phyloP scores from a whole-genome alignment of 495 filamentous ascomycete genomes.

The Bombardia bombarda region DNA sequence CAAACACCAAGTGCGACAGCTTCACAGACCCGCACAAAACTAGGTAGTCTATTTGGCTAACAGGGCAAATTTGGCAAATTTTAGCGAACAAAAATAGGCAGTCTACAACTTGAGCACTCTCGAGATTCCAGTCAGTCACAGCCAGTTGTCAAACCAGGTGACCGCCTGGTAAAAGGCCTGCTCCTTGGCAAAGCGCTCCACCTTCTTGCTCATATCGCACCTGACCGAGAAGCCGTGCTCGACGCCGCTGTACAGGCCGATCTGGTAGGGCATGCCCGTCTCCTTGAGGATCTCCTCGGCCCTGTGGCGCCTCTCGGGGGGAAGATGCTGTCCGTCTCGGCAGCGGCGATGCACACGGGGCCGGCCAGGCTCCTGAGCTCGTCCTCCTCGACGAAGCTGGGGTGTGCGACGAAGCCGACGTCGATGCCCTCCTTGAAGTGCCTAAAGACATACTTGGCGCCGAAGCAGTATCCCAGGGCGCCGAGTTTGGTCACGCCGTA shows the following conservation, averaged over 20 bases:
- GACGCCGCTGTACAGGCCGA: constrained; percentile 71
- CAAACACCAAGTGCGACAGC: too few species aligned
- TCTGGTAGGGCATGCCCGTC: constrained; percentile 63
- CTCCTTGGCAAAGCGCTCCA: constrained; percentile 72
- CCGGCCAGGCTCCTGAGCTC: constrained; percentile 64
- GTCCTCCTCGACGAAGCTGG: constrained; percentile 65
- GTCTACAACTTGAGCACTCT: too few species aligned
- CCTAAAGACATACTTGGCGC: constrained; percentile 47
- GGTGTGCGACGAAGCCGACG: constrained; percentile 68
- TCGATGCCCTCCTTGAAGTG: constrained; percentile 42
- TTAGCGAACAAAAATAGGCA: too few species aligned
- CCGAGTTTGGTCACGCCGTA: constrained; percentile 58
- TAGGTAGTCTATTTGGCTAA: too few species aligned
- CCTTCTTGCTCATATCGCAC: constrained; percentile 50
- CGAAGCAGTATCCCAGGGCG: constrained; percentile 75
- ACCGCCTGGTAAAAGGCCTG: constrained; percentile 77
- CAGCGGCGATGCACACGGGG: constrained; percentile 69
- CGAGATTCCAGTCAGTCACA: too few species aligned
- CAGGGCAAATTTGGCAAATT: too few species aligned
- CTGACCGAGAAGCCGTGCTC: constrained; percentile 76
- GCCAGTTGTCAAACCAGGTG: constrained; percentile 59
- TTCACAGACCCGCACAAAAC: too few species aligned
- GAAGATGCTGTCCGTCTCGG: constrained; percentile 76
- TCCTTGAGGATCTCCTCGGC: constrained; percentile 49
- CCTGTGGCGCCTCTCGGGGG: constrained; percentile 57